These are phyloP conservation scores for Termitomyces sp. DNA, from an alignment of 768 basidiomycete genomes.

Conservation along the genomic window DNA sequence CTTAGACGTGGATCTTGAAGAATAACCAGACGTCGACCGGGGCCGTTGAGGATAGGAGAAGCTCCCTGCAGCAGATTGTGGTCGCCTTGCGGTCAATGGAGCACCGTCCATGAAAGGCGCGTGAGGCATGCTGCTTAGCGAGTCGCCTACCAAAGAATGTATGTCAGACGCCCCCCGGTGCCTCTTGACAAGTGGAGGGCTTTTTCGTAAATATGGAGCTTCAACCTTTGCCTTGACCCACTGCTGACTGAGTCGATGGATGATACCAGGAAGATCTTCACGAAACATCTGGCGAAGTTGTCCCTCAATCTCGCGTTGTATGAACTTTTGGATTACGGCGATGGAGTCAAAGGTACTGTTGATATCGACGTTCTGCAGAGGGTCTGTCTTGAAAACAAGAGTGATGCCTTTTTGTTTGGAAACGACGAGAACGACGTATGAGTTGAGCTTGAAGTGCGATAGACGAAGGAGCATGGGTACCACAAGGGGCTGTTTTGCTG, in stretches of 20 bases:
- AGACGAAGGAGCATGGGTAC: constrained; percentile 98
- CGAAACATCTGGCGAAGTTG: constrained; percentile 98
- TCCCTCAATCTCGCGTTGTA: constrained; percentile 95
- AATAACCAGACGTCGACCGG: constrained; percentile 38
- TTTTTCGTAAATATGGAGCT: constrained; percentile 73
- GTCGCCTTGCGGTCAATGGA: constrained; percentile 3
- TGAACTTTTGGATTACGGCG: constrained; percentile 95
- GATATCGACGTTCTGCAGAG: constrained; percentile 95
- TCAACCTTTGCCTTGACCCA: constrained; percentile 96
- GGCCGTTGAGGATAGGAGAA: constrained; percentile 20
- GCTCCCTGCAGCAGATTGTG: constrained; percentile 8
- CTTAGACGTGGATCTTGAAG: constrained; percentile 17
- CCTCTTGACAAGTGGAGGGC: constrained; percentile 27
- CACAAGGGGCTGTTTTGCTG: constrained; percentile 90
- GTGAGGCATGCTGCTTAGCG: constrained; percentile 17
- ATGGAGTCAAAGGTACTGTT: constrained; percentile 98
- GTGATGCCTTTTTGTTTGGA: constrained; percentile 98
- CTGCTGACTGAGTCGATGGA: constrained; percentile 91
- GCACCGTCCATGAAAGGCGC: constrained; percentile 3
- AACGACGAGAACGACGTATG: constrained; percentile 96
- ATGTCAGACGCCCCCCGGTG: constrained; percentile 26
- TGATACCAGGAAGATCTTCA: constrained; percentile 94
- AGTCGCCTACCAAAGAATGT: constrained; percentile 36
- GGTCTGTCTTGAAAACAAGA: constrained; percentile 99
- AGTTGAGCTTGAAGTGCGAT: constrained; percentile 89